Base-by-base conservation (phyloP, 176 grass and related monocot genomes). In the Bromus sterilis region DNA sequence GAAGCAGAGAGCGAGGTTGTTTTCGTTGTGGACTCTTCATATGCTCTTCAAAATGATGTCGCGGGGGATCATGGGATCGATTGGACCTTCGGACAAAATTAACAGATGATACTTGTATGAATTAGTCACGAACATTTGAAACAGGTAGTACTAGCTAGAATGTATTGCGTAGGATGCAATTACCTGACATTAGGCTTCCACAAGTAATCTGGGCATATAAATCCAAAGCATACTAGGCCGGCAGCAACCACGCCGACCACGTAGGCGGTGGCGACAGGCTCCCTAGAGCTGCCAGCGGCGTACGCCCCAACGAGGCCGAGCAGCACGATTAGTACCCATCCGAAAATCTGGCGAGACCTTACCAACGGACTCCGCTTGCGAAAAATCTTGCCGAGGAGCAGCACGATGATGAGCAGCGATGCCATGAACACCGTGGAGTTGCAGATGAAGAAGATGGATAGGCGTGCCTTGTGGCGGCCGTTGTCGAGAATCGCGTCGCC, bases 351-450 rank as follows among this genome's bases (percentile, higher is more conserved):
- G 14, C 25, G 18, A 24, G 77, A 37, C 15, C n/a, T 21, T 24
- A 24, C n/a, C 0, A 3, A 8, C 9, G 24, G n/a, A n/a, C n/a
- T 59, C 4, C 4, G 24, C 56, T 59, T 0, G 0, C 9, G 56
- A 29, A 59, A 11, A 23, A 13, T 59, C 24, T 24, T 28, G 4
- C 56, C 2, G 25, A 84, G 61, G 4, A 85, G 63, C 49, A 70
- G 29, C 74, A 78, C 5, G 63, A 85, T 33, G 64, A 78, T 78
- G 37, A 58, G 37, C 63, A 85, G 59, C 4, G 82, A 77, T 18
- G 62, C 82, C 25, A 84, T 74, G 49, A 84, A 84, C 12, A 62
- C 62, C 1, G 62, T 58, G 26, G 63, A 35, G 82, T 85, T 85
- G 82, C 62, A 84, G 63, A 58, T 0, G 51, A 85, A 59, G 49